Base-by-base conservation (phyloP, 768 basidiomycete species). In the Leucocoprinus birnbaumii region DNA sequence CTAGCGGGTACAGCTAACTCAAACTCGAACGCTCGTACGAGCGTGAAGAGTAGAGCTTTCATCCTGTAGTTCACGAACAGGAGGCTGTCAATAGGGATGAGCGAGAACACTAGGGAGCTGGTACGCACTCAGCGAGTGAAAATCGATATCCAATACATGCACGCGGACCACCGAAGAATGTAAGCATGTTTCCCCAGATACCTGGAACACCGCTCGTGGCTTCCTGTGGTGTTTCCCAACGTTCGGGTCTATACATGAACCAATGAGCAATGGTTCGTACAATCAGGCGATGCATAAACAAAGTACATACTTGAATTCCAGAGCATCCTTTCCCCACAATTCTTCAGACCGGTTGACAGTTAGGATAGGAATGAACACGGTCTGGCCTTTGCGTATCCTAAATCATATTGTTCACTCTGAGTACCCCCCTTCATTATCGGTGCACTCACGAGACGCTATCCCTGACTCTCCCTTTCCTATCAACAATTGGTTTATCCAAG, bases 61-160 rank as follows among this genome's bases (percentile, higher is more conserved):
- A 31, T 26, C 45, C 45, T 47, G 27, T 25, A 47, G n/a, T n/a
- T n/a, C n/a, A n/a, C n/a, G n/a, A n/a, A n/a, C n/a, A n/a, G n/a
- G n/a, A n/a, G n/a, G n/a, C n/a, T n/a, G n/a, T n/a, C n/a, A n/a
- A n/a, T n/a, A n/a, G n/a, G n/a, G n/a, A 11, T 5, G 25, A 45
- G 18, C 3, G 21, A 19, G 18, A 11, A 25, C 19, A 4, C 1
- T 8, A n/a, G n/a, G n/a, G n/a, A n/a, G n/a, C n/a, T n/a, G n/a
- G 21, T n/a, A 26, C 45, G 25, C 27, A 47, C 45, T 47, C 45
- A 7, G 27, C 45, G 18, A 87, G 65, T 11, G 86, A 73, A 62
- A 87, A 87, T 3, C 82, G 78, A 63, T 80, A 87, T 0, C 85
- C 85, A 34, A 88, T 86, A 58, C 86, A 89, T 0, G 83, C 76